Evolutionary conservation across 768 basidiomycete species (phyloP).

Genomic region (Tylopilus sp.): DNA sequence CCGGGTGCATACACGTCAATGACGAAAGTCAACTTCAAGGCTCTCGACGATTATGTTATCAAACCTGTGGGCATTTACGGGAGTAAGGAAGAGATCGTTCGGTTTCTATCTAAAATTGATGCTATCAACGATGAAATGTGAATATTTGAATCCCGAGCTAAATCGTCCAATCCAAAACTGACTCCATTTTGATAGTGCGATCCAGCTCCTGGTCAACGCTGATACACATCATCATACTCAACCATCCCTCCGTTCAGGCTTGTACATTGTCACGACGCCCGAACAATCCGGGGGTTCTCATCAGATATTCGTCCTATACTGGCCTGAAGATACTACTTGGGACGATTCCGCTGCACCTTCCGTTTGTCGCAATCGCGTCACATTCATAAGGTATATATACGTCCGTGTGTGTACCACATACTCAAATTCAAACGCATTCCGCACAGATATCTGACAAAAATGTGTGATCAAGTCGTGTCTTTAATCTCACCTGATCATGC

Average conservation of each 20-base stretch:
- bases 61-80: constrained; percentile 59
- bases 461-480: constrained; percentile 52
- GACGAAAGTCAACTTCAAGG: constrained; percentile 54
- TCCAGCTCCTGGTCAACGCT: constrained; percentile 13
- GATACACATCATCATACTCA: constrained; percentile 3
- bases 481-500: constrained; percentile 50
- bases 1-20: constrained; percentile 53
- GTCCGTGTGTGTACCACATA: not conserved
- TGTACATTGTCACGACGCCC: constrained; percentile 16
- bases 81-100: constrained; percentile 46
- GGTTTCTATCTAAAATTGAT: constrained; percentile 37
- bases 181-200: constrained; percentile 3
- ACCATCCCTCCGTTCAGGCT: constrained; percentile 20
- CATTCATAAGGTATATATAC: constrained; percentile 65
- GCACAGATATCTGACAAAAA: constrained; percentile 54
- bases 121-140: constrained; percentile 40
- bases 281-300: constrained; percentile 4
- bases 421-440: not conserved
- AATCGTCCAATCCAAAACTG: not conserved
- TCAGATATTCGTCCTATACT: constrained; percentile 49
- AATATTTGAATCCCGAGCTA: constrained; percentile 10
- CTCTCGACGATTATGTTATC: constrained; percentile 43
- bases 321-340: constrained; percentile 64
- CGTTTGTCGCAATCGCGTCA: constrained; percentile 49
- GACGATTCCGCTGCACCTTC: constrained; percentile 43